A percentile compares a stretch with the other conserved stretches of the same genome.
phyloP scores from a whole-genome alignment of 169 alveolate species.

The Eimeria tenella region DNA sequence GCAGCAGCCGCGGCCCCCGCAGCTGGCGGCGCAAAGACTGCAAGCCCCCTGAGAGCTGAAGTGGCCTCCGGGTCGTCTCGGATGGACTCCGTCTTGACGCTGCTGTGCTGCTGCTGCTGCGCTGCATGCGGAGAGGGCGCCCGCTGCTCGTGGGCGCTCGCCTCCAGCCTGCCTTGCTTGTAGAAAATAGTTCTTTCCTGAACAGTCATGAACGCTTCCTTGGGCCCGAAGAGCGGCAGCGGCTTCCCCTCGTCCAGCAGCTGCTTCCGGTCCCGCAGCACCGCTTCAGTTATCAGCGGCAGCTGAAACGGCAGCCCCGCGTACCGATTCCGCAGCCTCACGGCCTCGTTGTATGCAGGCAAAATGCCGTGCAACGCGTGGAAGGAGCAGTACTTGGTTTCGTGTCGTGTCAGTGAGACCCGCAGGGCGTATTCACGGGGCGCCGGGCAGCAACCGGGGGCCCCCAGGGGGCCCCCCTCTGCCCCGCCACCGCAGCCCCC shows the following conservation, averaged over 20 bases:
- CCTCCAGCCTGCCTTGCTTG: constrained; percentile 45
- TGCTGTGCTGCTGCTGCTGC: not conserved
- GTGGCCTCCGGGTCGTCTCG: constrained; percentile 23
- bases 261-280: constrained; percentile 20
- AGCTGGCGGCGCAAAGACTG: not conserved
- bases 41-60: constrained; percentile 10
- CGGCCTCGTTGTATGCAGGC: constrained; percentile 78
- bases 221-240: constrained; percentile 49
- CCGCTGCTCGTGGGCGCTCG: not conserved
- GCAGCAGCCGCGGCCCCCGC: not conserved
- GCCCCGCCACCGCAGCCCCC: not conserved
- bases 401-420: constrained; percentile 73
- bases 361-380: constrained; percentile 71
- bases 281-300: constrained; percentile 56
- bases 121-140: not conserved
- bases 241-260: constrained; percentile 51
- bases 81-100: not conserved
- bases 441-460: not conserved
- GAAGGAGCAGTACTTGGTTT: constrained; percentile 70
- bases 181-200: constrained; percentile 72
- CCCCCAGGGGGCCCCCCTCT: not conserved
- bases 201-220: constrained; percentile 77
- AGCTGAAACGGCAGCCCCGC: constrained; percentile 73
- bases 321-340: constrained; percentile 55
- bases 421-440: constrained; percentile 76